Evolutionary conservation across 768 basidiomycete genomes (phyloP).

Genomic region (Tephrocybe sp.): DNA sequence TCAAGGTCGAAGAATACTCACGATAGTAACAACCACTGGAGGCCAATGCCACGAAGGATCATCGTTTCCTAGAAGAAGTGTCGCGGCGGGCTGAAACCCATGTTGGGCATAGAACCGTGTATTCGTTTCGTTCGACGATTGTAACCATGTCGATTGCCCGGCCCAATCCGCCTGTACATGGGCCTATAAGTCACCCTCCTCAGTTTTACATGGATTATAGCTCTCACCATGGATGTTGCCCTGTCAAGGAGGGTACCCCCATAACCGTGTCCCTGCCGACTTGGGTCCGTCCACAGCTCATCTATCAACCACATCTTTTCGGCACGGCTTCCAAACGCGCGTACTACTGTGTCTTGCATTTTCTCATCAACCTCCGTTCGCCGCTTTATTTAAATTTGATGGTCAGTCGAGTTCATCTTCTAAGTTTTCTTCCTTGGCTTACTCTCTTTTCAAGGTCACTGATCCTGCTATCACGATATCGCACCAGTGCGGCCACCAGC

Average conservation of each 20-base stretch:
- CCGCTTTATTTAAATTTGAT: conserved; percentile 15
- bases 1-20: conserved; percentile 12
- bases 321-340: conserved; percentile 21
- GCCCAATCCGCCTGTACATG: conserved; percentile 29
- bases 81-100: conserved; percentile 23
- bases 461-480: background rate
- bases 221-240: conserved; percentile 21
- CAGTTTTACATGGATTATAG: background rate
- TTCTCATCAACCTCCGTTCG: conserved; percentile 19
- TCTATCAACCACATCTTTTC: conserved; percentile 30
- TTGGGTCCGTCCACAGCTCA: conserved; percentile 26
- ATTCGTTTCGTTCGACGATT: conserved; percentile 24
- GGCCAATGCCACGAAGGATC: conserved; percentile 28
- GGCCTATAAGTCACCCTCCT: background rate
- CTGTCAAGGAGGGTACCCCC: conserved; percentile 28
- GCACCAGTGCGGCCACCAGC: background rate
- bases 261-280: conserved; percentile 27
- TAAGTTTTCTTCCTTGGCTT: background rate
- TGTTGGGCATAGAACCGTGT: conserved; percentile 22
- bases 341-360: conserved; percentile 18
- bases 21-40: conserved; percentile 27
- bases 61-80: conserved; percentile 24
- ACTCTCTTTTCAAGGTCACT: conserved; percentile 7
- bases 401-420: background rate
- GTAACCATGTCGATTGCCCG: conserved; percentile 25